Conservation (phyloP, 257 asterid genomes). For the Euphrasia confusa region DNA sequence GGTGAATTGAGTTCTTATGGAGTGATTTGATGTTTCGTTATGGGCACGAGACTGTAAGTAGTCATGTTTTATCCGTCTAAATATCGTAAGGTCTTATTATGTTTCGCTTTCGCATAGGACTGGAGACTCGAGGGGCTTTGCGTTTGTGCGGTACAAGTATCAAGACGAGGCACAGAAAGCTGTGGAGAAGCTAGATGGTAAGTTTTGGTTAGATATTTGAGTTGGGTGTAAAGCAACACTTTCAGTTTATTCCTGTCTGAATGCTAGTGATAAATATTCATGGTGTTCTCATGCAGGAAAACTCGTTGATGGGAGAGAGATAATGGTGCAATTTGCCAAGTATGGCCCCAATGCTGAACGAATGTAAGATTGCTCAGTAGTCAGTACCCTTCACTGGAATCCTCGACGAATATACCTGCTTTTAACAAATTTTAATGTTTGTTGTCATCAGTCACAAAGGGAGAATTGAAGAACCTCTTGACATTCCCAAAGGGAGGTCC, state of each 20-base stretch:
- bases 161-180: slow-evolving; percentile 96
- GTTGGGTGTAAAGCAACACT: neutral
- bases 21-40: too few relatives aligned
- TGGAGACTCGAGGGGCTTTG: slow-evolving; percentile 98
- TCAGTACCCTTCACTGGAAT: neutral
- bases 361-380: slow-evolving; percentile 47
- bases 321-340: slow-evolving; percentile 97
- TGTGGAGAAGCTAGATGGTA: slow-evolving; percentile 94
- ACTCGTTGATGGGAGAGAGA: slow-evolving; percentile 95
- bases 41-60: too few relatives aligned
- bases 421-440: slow-evolving; percentile 14
- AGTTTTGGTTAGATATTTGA: slow-evolving; percentile 16
- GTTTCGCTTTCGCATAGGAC: slow-evolving; percentile 40
- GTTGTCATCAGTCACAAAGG: slow-evolving; percentile 60
- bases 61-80: too few relatives aligned
- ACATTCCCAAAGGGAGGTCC: slow-evolving; percentile 55
- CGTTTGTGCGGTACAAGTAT: slow-evolving; percentile 89
- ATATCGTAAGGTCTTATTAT: neutral
- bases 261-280: neutral
- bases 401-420: neutral
- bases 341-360: slow-evolving; percentile 96
- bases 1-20: neutral
- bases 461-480: slow-evolving; percentile 69
- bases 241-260: neutral
- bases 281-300: slow-evolving; percentile 43